Base-by-base conservation (phyloP, 257 asterid species). In the Orobanche coerulescens region DNA sequence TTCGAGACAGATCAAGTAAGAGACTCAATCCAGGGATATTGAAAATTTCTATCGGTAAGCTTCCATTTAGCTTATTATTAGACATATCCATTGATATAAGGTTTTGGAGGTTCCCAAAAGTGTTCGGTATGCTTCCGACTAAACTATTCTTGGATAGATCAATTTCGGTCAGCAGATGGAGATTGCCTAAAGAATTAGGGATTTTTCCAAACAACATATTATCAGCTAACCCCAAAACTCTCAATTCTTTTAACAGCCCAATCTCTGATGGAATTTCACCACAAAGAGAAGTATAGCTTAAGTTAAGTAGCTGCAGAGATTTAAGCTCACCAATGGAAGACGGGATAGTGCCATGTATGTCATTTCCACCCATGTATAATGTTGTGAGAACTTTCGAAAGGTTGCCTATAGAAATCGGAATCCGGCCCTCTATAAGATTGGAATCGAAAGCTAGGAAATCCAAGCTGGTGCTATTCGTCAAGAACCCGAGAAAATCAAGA, bases 391-490 rank as follows among this genome's bases (percentile, higher is more conserved):
- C 67, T 68, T 72, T 76, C 1, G 87, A 78, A 48, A 84, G 83
- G 47, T 74, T 78, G 39, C 94, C 89, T 25, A 84, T 53, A 44
- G 87, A 72, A 23, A 71, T 72, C 2, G 90, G 94, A 57, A 85
- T 82, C 42, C 2, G 48, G 24, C 87, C 85, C 59, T 80, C 65
- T 0, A 85, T 16, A 62, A 80, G 78, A 66, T 82, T 85, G 67
- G 12, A 59, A 57, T 78, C 83, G 1, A 82, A 7, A 23, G 80
- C 84, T 2, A 84, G 77, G 52, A 76, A 71, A 59, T 74, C 58
- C 70, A 84, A 61, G 3, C 74, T 75, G 23, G 85, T 77, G 71
- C 85, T 73, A 23, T 84, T 82, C 0, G 70, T 20, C 33, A 84
- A 30, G 0, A 68, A 63, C 25, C 74, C 76, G 16, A 84, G 72